Base-by-base conservation (phyloP, 164 flowering plant species). In the Dillenia turbinata region DNA sequence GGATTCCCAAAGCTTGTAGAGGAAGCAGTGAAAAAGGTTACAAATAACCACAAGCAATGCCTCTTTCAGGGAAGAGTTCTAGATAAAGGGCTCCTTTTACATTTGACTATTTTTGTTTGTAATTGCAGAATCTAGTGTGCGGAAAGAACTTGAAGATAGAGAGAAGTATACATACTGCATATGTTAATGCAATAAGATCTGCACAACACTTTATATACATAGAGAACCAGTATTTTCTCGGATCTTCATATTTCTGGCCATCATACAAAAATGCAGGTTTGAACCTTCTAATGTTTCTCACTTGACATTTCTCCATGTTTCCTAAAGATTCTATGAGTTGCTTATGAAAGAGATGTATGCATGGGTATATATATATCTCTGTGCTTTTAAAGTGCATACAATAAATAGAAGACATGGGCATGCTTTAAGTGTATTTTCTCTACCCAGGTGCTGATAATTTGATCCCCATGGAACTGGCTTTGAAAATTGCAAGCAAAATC, bases 141-240 rank as follows among this genome's bases (percentile, higher is more conserved):
- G 92, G 77, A 15, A 91, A 89, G 74, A 81, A 89, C 67, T 44
- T 89, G 79, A 79, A 77, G 67, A 75, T 89, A 43, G 96, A 91
- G 59, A 85, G 65, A 69, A 91, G 96, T 71, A 89, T 87, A 49
- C 93, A 91, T 61, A 65, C 66, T 52, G 97, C 94, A 33, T 91
- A 91, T 73, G 81, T 91, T 66, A 73, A 85, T 61, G 96, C 94
- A 56, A 91, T 91, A 56, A 76, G 97, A 82, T 78, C 90, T 15
- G 96, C 97, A 0, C 90, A 89, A 47, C 88, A 81, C 54, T 90
- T 90, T 59, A 78, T 90, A 47, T 90, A 88, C 77, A 90, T 90
- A 55, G 97, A 90, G 79, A 90, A 90, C 66, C 96, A 91, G 78
- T 91, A 91, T 68, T 91, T 91, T 68, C 62, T 91, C 56, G 97